phyloP scores from a whole-genome alignment of 352 stramenopile genomes.

The Globisporangium emineosum region DNA sequence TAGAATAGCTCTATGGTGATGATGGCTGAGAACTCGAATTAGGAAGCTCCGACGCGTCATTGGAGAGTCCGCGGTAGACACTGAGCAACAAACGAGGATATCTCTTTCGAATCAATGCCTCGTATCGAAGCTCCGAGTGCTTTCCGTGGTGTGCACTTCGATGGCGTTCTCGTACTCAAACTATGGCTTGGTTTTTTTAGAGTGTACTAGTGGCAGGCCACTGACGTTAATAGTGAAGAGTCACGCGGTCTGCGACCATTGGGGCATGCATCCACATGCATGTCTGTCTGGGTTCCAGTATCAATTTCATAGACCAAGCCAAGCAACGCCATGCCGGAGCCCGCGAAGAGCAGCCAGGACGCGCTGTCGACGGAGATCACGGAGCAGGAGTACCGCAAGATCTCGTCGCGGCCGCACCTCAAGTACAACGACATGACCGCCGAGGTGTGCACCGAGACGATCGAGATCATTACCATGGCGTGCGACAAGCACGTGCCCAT shows the following conservation, averaged over 20 bases:
- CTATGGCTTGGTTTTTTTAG: no score
- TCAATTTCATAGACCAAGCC: background rate
- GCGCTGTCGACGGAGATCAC: constrained; percentile 41
- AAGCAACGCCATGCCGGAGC: constrained; percentile 46
- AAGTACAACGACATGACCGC: constrained; percentile 90
- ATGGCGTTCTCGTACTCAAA: no score
- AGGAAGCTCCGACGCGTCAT: background rate
- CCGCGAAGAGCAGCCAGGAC: constrained; percentile 33
- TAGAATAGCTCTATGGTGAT: background rate
- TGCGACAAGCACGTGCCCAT: constrained; percentile 93
- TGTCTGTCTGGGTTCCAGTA: background rate
- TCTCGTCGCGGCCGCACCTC: constrained; percentile 75
- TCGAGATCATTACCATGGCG: constrained; percentile 96
- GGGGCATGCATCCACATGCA: background rate
- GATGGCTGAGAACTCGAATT: background rate
- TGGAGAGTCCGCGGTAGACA: no score
- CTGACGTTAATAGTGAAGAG: no score
- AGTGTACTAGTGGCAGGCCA: no score
- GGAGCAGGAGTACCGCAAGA: constrained; percentile 81
- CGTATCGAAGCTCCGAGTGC: no score
- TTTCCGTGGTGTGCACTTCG: no score
- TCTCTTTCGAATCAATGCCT: no score
- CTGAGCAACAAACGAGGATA: no score
- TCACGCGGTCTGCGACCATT: background rate
- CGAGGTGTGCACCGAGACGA: constrained; percentile 93